Evolutionary conservation across 1,139 yeast species (phyloP).

Genomic region (Protomyces arabidopsidicola): DNA sequence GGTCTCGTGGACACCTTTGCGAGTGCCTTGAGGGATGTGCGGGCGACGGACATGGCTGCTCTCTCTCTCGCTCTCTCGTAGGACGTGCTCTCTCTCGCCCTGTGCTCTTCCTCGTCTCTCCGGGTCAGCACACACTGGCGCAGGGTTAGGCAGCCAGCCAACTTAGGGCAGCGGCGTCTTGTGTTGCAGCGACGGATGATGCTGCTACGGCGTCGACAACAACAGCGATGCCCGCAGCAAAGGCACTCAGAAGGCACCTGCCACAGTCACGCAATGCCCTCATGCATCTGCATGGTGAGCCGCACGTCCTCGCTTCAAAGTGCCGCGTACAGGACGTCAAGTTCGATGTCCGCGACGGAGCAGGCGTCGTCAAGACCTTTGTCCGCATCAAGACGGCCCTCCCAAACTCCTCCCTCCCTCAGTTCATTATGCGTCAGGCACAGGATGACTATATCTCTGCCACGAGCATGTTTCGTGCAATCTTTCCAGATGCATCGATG

Average conservation of each 20-base stretch:
- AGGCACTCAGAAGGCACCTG: constrained; percentile 11
- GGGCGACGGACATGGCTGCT: constrained; percentile 15
- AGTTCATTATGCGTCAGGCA: constrained; percentile 24
- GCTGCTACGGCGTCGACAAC: not conserved
- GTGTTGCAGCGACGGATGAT: no score
- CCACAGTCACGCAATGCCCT: constrained; percentile 11
- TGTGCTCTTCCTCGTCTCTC: not conserved
- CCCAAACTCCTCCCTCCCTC: constrained; percentile 11
- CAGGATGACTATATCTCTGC: constrained; percentile 22
- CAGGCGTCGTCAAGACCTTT: constrained; percentile 17
- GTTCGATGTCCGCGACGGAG: constrained; percentile 18
- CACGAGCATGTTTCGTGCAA: constrained; percentile 27
- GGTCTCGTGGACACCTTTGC: constrained; percentile 7
- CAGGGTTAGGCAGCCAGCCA: not conserved
- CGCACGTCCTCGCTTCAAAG: constrained; percentile 6
- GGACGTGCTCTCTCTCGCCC: no score
- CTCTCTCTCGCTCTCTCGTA: not conserved
- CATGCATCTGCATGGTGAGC: constrained; percentile 7
- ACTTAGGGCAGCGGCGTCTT: no score
- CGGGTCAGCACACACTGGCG: not conserved
- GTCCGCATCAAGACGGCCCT: constrained; percentile 24
- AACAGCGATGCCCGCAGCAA: constrained; percentile 16
- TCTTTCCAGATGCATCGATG: constrained; percentile 12
- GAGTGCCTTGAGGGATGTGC: constrained; percentile 23
- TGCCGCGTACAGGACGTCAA: constrained; percentile 26